Evolutionary conservation across 768 basidiomycete genomes (phyloP), one percentile per base, ranked within the genome.

Genomic region (Tulasnella sp.): DNA sequence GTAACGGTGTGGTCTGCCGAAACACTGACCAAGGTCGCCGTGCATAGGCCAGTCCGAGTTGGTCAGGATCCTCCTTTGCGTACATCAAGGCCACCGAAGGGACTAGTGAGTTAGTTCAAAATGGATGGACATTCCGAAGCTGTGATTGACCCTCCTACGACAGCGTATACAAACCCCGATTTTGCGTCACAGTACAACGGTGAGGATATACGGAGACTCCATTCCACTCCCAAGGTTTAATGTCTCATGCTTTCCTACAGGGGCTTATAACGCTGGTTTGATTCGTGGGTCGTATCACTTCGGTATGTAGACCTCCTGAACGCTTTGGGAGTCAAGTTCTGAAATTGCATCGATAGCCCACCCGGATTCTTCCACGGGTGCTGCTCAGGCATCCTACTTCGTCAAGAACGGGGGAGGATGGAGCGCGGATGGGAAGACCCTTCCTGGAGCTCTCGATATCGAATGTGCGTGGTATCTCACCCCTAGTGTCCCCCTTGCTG

Each of bases 81-180:
- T 84, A 75, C 65, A 83, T 84, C 75, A 84, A 84, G 66, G 83
- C 82, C 8, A 84, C 82, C 2, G 82, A 84, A 66, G 78, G 78
- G 8, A 80, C 73, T n/a, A 65, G 80, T 80, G 51, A 58, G 72
- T 64, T 7, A 5, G 7, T 34, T 22, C 27, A n/a, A 12, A 17
- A 7, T 19, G 4, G 21, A 4, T 51, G 53, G 21, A 9, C 31
- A 31, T 1, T 38, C 1, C 7, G 29, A 29, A 41, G 46, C 3
- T 12, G 3, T 4, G n/a, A n/a, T 11, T 49, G 8, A n/a, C 7
- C 21, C 15, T 11, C 24, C 19, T 45, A 19, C 12, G 25, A 7
- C 15, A 59, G 54, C 42, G 7, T 65, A 64, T 50, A 60, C n/a
- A 19, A 63, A 41, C 34, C 73, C 77, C 0, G 46, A 68, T 11